phyloP scores from a whole-genome alignment of 371 early-diverging fungal species.

The Syncephalastrum contaminatum region DNA sequence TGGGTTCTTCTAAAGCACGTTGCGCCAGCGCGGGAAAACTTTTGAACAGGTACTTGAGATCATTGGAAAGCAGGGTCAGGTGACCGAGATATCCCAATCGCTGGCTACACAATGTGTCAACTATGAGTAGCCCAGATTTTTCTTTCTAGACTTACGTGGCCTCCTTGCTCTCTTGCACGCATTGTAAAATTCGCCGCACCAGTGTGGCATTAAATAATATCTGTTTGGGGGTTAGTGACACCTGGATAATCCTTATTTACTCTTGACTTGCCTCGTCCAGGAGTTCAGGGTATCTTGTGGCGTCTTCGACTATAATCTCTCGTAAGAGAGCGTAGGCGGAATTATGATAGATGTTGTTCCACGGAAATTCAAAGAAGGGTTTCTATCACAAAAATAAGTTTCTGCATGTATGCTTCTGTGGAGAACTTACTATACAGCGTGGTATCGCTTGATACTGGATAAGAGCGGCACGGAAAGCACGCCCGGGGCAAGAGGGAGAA shows the following conservation, averaged over 20 bases:
- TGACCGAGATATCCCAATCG: slow-evolving; percentile 21
- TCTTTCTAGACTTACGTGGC: slow-evolving; percentile 4
- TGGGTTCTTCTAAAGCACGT: background rate
- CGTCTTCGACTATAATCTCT: slow-evolving; percentile 8
- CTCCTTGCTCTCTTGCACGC: slow-evolving; percentile 4
- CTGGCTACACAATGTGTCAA: slow-evolving; percentile 5
- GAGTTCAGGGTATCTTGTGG: background rate
- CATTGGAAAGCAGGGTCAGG: slow-evolving; percentile 16
- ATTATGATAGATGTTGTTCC: slow-evolving; percentile 18
- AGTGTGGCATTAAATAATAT: background rate
- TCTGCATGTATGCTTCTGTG: background rate
- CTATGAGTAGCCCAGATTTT: background rate
- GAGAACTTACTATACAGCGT: slow-evolving; percentile 16
- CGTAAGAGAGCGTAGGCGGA: slow-evolving; percentile 14
- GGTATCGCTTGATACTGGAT: slow-evolving; percentile 4
- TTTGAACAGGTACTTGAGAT: slow-evolving; percentile 8
- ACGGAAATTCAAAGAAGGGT: slow-evolving; percentile 24
- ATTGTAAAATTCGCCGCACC: background rate
- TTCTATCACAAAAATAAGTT: slow-evolving; percentile 10
- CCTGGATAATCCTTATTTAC: no score
- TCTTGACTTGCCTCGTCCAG: no score
- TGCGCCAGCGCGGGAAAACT: background rate
- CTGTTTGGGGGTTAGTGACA: no score
- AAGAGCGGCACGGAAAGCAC: background rate
- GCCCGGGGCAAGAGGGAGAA: background rate